phyloP scores from a whole-genome alignment of 2,329 filamentous ascomycete species.

The Colletotrichum sojae region DNA sequence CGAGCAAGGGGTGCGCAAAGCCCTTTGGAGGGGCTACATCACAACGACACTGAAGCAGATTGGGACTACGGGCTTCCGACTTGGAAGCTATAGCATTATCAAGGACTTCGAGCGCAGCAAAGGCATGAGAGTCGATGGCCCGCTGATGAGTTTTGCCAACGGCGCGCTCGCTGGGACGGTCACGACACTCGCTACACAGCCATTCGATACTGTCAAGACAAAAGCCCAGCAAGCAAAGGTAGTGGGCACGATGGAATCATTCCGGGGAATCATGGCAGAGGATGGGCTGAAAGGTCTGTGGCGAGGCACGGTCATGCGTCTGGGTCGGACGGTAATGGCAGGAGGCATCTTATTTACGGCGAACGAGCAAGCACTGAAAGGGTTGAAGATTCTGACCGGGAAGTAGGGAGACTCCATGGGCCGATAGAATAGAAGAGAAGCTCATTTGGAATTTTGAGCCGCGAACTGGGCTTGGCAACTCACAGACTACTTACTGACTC shows the following conservation, averaged over 20 bases:
- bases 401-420: not conserved
- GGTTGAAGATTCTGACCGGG: constrained; percentile 6
- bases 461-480: too few species aligned
- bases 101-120: constrained; percentile 30
- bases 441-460: too few species aligned
- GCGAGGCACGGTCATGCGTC: constrained; percentile 28
- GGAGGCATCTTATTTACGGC: constrained; percentile 34
- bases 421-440: too few species aligned
- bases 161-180: constrained; percentile 30
- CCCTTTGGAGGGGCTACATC: constrained; percentile 27
- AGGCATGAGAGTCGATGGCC: constrained; percentile 6
- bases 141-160: constrained; percentile 30
- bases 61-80: constrained; percentile 29
- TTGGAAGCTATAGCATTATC: constrained; percentile 34
- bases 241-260: constrained; percentile 28
- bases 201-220: constrained; percentile 31
- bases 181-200: constrained; percentile 30
- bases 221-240: constrained; percentile 29
- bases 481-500: too few species aligned
- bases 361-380: constrained; percentile 27
- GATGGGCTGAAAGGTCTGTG: constrained; percentile 29
- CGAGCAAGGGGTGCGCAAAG: constrained; percentile 13
- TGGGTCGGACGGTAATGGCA: constrained; percentile 25
- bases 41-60: constrained; percentile 32
- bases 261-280: constrained; percentile 18